Evolutionary conservation across 352 stramenopile genomes (phyloP).

Genomic region (Globisporangium cederbergense): DNA sequence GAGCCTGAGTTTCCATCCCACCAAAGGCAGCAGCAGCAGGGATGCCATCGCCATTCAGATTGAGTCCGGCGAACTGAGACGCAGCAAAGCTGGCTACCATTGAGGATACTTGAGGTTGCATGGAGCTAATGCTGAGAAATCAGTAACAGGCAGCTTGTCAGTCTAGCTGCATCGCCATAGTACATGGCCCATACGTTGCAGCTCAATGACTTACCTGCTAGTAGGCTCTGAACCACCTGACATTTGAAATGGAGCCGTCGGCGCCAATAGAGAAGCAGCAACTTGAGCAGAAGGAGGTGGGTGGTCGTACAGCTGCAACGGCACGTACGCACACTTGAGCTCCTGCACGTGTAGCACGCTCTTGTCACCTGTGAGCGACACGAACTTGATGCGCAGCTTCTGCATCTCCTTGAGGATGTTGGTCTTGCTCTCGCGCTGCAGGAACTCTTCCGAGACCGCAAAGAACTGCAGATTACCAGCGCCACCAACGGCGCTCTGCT

Average conservation of each 20-base stretch:
- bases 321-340: constrained; percentile 42
- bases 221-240: constrained; percentile 7
- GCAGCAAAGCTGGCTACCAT: neutral
- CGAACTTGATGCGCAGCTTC: constrained; percentile 61
- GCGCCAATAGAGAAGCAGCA: constrained; percentile 11
- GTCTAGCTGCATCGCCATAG: neutral
- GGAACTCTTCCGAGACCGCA: constrained; percentile 41
- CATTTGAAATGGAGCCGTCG: neutral
- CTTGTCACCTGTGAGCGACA: constrained; percentile 67
- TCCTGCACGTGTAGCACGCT: constrained; percentile 30
- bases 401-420: constrained; percentile 57
- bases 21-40: neutral
- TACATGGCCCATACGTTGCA: neutral
- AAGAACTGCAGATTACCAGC: constrained; percentile 27
- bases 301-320: constrained; percentile 19
- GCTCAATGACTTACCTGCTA: neutral
- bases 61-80: constrained; percentile 11
- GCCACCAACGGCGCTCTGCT: neutral
- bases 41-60: neutral
- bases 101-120: neutral
- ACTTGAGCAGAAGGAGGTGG: constrained; percentile 5
- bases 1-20: constrained; percentile 30
- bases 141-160: neutral
- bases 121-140: neutral
- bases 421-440: constrained; percentile 37